These are phyloP conservation scores for Rubia peregrina DNA, from an alignment of 305 asterid genomes.

Conservation along the genomic window DNA sequence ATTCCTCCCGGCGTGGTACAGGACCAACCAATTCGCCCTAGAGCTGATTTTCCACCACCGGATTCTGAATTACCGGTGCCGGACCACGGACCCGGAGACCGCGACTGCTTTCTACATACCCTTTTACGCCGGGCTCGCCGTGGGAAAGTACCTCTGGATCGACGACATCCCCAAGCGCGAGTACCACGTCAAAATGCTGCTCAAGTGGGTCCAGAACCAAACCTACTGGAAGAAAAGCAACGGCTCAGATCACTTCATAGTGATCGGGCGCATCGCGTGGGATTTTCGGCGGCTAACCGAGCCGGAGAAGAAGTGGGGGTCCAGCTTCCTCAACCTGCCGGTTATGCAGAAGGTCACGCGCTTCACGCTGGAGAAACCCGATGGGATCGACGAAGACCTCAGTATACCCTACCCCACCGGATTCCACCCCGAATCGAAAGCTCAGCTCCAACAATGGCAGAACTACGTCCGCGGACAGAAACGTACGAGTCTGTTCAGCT, in stretches of 20 bases:
- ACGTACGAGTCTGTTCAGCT: constrained; percentile 45
- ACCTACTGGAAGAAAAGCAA: constrained; percentile 40
- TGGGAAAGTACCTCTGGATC: constrained; percentile 54
- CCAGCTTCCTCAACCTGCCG: constrained; percentile 60
- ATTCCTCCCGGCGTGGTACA: constrained; percentile 57
- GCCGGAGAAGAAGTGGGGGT: constrained; percentile 64
- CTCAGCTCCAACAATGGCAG: constrained; percentile 48
- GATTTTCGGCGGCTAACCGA: constrained; percentile 74
- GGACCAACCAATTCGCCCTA: constrained; percentile 55
- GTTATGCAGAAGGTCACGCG: constrained; percentile 55
- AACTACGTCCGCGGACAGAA: constrained; percentile 32
- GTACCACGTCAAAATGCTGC: constrained; percentile 40
- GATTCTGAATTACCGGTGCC: constrained; percentile 48
- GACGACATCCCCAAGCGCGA: constrained; percentile 57
- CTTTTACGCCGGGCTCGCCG: constrained; percentile 85
- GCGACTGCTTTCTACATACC: constrained; percentile 89
- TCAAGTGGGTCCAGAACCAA: constrained; percentile 60
- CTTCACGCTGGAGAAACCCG: constrained; percentile 57
- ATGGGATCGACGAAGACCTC: constrained; percentile 55
- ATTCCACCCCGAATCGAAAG: constrained; percentile 59
- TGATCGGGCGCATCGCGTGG: constrained; percentile 76
- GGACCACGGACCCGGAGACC: constrained; percentile 53
- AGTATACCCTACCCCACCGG: constrained; percentile 84
- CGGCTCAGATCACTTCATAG: constrained; percentile 72
- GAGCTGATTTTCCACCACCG: constrained; percentile 68